Evolutionary conservation across 805 yeast species (phyloP).

Genomic region (baker's yeast (Saccharomyces cerevisiae)): DNA sequence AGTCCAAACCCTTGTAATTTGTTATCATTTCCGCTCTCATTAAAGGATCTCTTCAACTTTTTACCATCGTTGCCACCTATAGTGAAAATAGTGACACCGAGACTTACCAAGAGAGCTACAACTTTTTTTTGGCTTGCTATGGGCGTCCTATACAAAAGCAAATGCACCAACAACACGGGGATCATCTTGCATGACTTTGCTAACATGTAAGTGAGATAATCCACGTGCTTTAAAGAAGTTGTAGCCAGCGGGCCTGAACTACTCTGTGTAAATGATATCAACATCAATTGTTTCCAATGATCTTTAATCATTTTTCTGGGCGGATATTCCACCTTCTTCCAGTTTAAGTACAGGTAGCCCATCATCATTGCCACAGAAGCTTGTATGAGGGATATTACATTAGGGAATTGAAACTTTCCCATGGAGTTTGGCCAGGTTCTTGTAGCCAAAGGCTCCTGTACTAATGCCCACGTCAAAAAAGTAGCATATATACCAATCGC

Average conservation of each 20-base stretch:
- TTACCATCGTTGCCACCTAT: slow-evolving; percentile 29
- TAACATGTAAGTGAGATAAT: slow-evolving; percentile 71
- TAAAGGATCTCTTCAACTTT: background rate
- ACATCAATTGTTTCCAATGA: slow-evolving; percentile 32
- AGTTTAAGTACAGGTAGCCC: slow-evolving; percentile 51
- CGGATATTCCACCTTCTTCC: slow-evolving; percentile 27
- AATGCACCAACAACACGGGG: slow-evolving; percentile 87
- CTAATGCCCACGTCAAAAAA: slow-evolving; percentile 83
- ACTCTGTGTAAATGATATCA: slow-evolving; percentile 68
- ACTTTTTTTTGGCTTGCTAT: slow-evolving; percentile 71
- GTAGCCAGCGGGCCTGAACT: slow-evolving; percentile 79
- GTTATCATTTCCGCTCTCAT: slow-evolving; percentile 33
- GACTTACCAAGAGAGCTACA: slow-evolving; percentile 71
- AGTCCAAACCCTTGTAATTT: slow-evolving; percentile 49
- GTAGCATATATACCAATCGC: slow-evolving; percentile 70
- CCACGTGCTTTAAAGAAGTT: slow-evolving; percentile 71
- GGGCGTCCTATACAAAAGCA: slow-evolving; percentile 54
- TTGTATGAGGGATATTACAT: slow-evolving; percentile 70
- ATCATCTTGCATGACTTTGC: slow-evolving; percentile 91
- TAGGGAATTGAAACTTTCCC: slow-evolving; percentile 61
- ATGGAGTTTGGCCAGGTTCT: slow-evolving; percentile 56
- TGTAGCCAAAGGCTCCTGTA: slow-evolving; percentile 82
- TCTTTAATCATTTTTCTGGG: slow-evolving; percentile 32
- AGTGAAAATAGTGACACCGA: slow-evolving; percentile 78
- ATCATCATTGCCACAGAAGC: slow-evolving; percentile 61